Evolutionary conservation across 768 basidiomycete genomes (phyloP).

Genomic region (Lentinus brumalis): DNA sequence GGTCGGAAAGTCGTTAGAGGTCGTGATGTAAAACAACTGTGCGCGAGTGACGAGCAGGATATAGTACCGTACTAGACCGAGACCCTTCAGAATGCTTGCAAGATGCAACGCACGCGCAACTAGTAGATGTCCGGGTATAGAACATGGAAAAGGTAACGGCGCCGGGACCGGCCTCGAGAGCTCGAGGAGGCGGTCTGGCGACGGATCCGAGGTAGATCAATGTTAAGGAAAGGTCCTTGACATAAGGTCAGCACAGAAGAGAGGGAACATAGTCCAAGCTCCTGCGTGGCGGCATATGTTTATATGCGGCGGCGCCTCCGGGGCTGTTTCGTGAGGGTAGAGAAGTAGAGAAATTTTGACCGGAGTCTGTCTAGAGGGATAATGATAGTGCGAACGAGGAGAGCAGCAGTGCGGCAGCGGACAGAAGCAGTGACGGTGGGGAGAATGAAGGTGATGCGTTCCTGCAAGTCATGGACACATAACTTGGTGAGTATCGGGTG

Average conservation of each 20-base stretch:
- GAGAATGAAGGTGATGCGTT: background rate
- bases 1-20: constrained; percentile 9
- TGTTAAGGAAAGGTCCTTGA: background rate
- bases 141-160: constrained; percentile 15
- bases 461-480: background rate
- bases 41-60: background rate
- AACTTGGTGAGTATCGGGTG: background rate
- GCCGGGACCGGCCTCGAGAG: background rate
- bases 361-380: constrained; percentile 13
- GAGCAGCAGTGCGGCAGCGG: background rate
- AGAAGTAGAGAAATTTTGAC: background rate
- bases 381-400: constrained; percentile 16
- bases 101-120: background rate
- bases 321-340: background rate
- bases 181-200: background rate
- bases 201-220: constrained; percentile 2
- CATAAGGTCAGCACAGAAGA: background rate
- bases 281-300: background rate
- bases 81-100: background rate
- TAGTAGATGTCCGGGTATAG: constrained; percentile 13
- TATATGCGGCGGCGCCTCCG: background rate
- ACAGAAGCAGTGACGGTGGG: background rate
- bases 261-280: background rate
- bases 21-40: constrained; percentile 9
- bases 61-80: background rate